A percentile compares a stretch with the other conserved stretches of the same genome.
phyloP scores from a whole-genome alignment of 768 basidiomycete species.

The Lactifluus rugatus region DNA sequence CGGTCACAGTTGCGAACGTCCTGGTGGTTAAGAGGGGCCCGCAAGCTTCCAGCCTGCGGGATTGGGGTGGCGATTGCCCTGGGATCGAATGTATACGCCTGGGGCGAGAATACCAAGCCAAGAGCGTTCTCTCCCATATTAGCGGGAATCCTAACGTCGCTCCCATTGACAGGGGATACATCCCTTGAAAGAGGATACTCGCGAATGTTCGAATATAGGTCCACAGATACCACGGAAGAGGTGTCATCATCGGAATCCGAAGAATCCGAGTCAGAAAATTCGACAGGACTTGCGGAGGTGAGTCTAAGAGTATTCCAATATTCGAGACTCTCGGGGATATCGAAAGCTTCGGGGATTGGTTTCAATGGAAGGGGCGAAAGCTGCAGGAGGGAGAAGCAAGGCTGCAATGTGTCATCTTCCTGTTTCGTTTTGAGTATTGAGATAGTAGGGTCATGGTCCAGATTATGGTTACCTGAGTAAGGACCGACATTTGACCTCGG shows the following conservation, averaged over 20 bases:
- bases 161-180: neutral
- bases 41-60: neutral
- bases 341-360: neutral
- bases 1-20: neutral
- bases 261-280: conserved; percentile 1
- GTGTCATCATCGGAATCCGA: neutral
- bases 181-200: neutral
- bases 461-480: neutral
- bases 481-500: neutral
- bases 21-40: conserved; percentile 6
- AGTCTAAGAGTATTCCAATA: neutral
- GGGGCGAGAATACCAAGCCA: neutral
- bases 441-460: neutral
- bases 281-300: neutral
- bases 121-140: neutral
- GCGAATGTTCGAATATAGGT: neutral
- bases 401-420: neutral
- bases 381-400: neutral
- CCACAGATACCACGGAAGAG: neutral
- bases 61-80: neutral
- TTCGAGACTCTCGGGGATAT: neutral
- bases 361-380: neutral
- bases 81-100: neutral
- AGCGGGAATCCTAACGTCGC: neutral
- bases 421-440: neutral